phyloP scores from a whole-genome alignment of 495 filamentous ascomycete species.

The Thozetella sp. region DNA sequence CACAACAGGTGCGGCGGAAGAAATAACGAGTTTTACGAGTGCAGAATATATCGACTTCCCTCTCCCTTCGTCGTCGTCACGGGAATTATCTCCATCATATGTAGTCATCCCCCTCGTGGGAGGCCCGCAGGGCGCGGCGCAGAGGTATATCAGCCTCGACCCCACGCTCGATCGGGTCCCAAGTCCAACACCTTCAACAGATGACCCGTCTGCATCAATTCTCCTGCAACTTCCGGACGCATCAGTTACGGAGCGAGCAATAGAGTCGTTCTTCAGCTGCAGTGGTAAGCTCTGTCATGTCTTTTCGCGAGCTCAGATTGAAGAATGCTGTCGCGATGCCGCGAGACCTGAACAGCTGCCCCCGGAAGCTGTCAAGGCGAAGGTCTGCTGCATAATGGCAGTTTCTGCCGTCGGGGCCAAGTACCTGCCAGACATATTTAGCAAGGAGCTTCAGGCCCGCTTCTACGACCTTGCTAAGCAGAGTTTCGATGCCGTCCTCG shows the following conservation, averaged over 20 bases:
- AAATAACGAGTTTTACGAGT: too few relatives aligned
- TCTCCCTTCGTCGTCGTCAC: too few relatives aligned
- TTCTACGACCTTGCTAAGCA: constrained; percentile 21
- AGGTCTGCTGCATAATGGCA: constrained; percentile 19
- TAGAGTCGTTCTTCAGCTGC: constrained; percentile 22
- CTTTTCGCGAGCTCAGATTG: constrained; percentile 20
- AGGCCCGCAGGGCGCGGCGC: too few relatives aligned
- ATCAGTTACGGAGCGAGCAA: not conserved
- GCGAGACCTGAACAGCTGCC: constrained; percentile 9
- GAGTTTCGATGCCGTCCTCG: constrained; percentile 19
- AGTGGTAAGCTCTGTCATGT: constrained; percentile 30
- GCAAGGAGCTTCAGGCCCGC: constrained; percentile 8
- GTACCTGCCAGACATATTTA: constrained; percentile 20
- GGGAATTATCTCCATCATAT: too few relatives aligned
- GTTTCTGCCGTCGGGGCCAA: constrained; percentile 26
- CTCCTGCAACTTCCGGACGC: not conserved
- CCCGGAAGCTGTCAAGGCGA: too few relatives aligned
- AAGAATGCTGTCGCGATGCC: constrained; percentile 7
- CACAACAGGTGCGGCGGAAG: too few relatives aligned
- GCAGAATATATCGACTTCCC: too few relatives aligned
- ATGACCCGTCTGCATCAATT: constrained; percentile 1
- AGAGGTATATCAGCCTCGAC: too few relatives aligned
- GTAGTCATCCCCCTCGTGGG: too few relatives aligned
- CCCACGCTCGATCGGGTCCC: too few relatives aligned
- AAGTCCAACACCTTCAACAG: not conserved